Percentiles rank a stretch among this genome's conserved stretches.
Evolutionary conservation across 2,329 filamentous ascomycete species (phyloP).

Genomic region (Magnaporthales sp.): DNA sequence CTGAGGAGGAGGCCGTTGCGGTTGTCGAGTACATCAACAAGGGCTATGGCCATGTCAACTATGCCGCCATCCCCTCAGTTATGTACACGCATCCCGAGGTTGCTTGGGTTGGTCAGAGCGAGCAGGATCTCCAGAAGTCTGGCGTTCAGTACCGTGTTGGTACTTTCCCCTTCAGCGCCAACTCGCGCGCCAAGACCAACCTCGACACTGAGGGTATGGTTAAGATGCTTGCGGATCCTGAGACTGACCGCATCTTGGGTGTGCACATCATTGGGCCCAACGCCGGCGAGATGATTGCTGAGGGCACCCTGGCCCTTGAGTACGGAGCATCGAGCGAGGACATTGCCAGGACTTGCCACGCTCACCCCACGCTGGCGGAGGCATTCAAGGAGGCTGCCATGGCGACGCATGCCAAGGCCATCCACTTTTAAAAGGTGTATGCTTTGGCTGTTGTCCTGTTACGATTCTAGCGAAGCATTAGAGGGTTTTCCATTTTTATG

Average conservation of each 20-base stretch:
- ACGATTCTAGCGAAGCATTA: slow-evolving; percentile 5
- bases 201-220: slow-evolving; percentile 91
- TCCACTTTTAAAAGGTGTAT: slow-evolving; percentile 72
- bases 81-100: slow-evolving; percentile 99
- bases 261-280: slow-evolving; percentile 95
- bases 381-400: slow-evolving; percentile 99
- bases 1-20: slow-evolving; percentile 94
- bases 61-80: slow-evolving; percentile 91
- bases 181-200: slow-evolving; percentile 98
- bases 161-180: slow-evolving; percentile 94
- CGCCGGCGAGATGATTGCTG: slow-evolving; percentile 98
- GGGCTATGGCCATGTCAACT: slow-evolving; percentile 97
- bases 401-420: slow-evolving; percentile 90
- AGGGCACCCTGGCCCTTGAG: slow-evolving; percentile 89
- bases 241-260: slow-evolving; percentile 92
- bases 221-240: slow-evolving; percentile 92
- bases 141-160: slow-evolving; percentile 90
- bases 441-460: slow-evolving; percentile 4
- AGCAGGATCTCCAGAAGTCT: slow-evolving; percentile 86
- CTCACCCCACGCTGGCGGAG: slow-evolving; percentile 91
- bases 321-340: slow-evolving; percentile 95
- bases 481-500: slow-evolving; percentile 1
- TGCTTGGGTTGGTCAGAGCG: slow-evolving; percentile 96
- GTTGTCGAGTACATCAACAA: slow-evolving; percentile 97
- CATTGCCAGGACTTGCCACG: slow-evolving; percentile 89